Base-by-base conservation (phyloP, 2,329 filamentous ascomycete species). In the Pezicula carpinea region DNA sequence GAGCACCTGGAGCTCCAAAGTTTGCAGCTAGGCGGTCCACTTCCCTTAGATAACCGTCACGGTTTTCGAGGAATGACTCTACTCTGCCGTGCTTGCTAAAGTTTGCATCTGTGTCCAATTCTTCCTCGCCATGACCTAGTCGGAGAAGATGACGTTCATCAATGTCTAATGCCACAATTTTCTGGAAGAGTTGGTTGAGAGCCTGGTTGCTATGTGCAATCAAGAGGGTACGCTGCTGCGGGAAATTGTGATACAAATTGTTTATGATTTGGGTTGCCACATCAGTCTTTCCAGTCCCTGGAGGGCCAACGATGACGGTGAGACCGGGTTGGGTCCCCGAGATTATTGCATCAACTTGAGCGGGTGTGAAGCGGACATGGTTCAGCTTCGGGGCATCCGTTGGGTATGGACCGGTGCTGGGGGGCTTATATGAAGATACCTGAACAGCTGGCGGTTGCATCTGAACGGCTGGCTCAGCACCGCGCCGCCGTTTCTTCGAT, bases 221-320 rank as follows among this genome's bases (percentile, higher is more conserved):
- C 34, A 99, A 80, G 15, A 99, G 72, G 0, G 93, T 99, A 58
- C 89, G 86, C 66, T 99, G 90, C 53, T 85, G 76, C 6, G 93
- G 91, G 64, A 96, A 99, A 68, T 97, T 96, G 72, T 97, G 92
- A 64, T 99, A 99, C 58, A 99, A 87, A 66, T 97, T 96, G 72
- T 89, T 96, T 69, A 99, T 99, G 64, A 97, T 95, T 66, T 99
- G 93, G 4, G 92, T 96, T 40, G 90, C 91, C 44, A 99, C 93
- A 67, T 99, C 93, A n/a, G 93, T 99, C 73, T 99, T 99, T 53
- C 95, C 93, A 6, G 93, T 99, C 46, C 93, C 93, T 6, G 93
- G 93, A 45, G 93, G 93, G 1, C 93, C 93, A 52, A 99, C 89
- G 57, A 99, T 86, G 40, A 99, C 80, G 1, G 92, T 96, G 43